Percentiles rank a stretch among this genome's conserved stretches.
phyloP scores from a whole-genome alignment of 2,329 filamentous ascomycete genomes.

The Acephala macrosclerotiorum region DNA sequence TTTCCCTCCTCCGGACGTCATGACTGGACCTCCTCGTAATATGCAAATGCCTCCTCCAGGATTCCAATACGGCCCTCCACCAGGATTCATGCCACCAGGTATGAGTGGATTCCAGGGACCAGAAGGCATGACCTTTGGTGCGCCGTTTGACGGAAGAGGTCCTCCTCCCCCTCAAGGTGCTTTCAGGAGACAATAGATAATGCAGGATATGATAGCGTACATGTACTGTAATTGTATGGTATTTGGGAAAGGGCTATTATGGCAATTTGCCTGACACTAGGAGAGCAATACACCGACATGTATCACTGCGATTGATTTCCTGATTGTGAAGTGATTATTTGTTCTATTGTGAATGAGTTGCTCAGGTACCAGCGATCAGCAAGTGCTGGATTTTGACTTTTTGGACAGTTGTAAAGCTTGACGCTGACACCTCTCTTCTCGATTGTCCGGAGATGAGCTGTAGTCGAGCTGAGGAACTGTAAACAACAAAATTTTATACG shows the following conservation, averaged over 20 bases:
- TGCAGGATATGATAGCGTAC: conserved; percentile 23
- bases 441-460: no score
- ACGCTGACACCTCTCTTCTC: no score
- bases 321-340: neutral
- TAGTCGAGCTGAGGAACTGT: no score
- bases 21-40: conserved; percentile 47
- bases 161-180: conserved; percentile 60
- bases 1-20: conserved; percentile 55
- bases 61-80: conserved; percentile 53
- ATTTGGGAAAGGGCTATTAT: conserved; percentile 5
- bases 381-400: neutral
- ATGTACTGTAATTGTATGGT: conserved; percentile 22
- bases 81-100: conserved; percentile 56
- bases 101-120: conserved; percentile 65
- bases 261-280: neutral
- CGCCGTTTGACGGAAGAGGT: conserved; percentile 61
- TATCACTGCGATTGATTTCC: neutral
- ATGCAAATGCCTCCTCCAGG: conserved; percentile 61
- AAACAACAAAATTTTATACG: no score
- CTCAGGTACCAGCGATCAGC: neutral
- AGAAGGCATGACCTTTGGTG: conserved; percentile 56
- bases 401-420: neutral
- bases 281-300: conserved; percentile 3
- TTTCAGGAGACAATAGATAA: conserved; percentile 49
- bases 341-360: neutral